Evolutionary conservation across 164 flowering plant genomes (phyloP).

Genomic region (Cinnamomum micranthum): DNA sequence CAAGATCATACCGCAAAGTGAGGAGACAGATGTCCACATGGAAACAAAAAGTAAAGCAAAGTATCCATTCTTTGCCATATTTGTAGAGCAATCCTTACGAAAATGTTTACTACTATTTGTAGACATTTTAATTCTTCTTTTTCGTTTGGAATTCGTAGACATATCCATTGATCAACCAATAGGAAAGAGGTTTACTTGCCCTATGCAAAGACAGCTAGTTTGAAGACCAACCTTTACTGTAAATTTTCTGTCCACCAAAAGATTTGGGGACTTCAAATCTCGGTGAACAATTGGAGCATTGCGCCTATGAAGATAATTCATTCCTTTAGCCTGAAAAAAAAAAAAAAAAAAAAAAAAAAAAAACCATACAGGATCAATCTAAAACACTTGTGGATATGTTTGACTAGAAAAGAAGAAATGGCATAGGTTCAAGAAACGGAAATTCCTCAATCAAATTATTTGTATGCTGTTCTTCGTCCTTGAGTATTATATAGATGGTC

Average conservation of each 20-base stretch:
- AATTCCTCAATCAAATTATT: background rate
- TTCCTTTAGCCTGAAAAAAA: slow-evolving; percentile 86
- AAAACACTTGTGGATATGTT: background rate
- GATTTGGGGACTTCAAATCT: slow-evolving; percentile 97
- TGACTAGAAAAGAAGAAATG: background rate
- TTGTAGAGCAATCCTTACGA: background rate
- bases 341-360: background rate
- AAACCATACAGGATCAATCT: background rate
- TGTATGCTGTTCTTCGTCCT: background rate
- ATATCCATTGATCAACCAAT: too few relatives aligned
- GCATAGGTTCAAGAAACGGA: background rate
- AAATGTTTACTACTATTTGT: too few relatives aligned
- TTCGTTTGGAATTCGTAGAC: too few relatives aligned
- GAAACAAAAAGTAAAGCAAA: background rate
- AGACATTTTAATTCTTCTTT: too few relatives aligned
- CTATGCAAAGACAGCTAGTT: background rate
- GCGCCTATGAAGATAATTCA: slow-evolving; percentile 96
- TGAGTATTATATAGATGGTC: background rate
- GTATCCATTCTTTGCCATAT: background rate
- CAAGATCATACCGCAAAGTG: background rate
- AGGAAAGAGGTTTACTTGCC: too few relatives aligned
- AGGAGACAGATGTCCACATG: background rate
- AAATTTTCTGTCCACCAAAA: slow-evolving; percentile 88
- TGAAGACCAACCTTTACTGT: slow-evolving; percentile 77
- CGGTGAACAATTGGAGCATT: slow-evolving; percentile 98